Evolutionary conservation across 768 basidiomycete species (phyloP).

Genomic region (Cantharellus cinnabarinus): DNA sequence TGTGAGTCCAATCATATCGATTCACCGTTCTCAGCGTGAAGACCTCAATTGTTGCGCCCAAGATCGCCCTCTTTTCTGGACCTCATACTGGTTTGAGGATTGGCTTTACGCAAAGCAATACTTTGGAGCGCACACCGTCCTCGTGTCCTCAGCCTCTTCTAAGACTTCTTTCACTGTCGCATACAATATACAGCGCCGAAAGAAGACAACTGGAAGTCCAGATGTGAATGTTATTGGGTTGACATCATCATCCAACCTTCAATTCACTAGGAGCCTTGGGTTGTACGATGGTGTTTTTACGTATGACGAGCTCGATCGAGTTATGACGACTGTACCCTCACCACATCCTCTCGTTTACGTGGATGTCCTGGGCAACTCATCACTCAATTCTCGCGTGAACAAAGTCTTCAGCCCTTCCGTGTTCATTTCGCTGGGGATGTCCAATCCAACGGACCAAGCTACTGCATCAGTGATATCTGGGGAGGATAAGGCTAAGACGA

Average conservation of each 20-base stretch:
- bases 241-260: slow-evolving; percentile 34
- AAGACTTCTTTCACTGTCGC: slow-evolving; percentile 56
- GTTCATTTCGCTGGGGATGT: slow-evolving; percentile 3
- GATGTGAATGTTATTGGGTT: slow-evolving; percentile 27
- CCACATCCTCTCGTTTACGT: neutral
- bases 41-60: neutral
- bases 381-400: neutral
- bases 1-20: slow-evolving; percentile 15
- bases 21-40: neutral
- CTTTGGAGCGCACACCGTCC: slow-evolving; percentile 24
- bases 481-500: neutral
- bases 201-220: neutral
- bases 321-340: slow-evolving; percentile 10
- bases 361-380: slow-evolving; percentile 16
- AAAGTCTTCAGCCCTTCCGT: neutral
- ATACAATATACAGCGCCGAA: slow-evolving; percentile 27
- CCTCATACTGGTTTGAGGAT: slow-evolving; percentile 56
- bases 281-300: slow-evolving; percentile 38
- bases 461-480: neutral
- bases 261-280: slow-evolving; percentile 32
- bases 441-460: slow-evolving; percentile 1
- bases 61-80: slow-evolving; percentile 47
- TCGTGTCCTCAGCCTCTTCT: slow-evolving; percentile 51
- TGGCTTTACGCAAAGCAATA: slow-evolving; percentile 36
- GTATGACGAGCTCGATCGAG: slow-evolving; percentile 26